Conservation (phyloP, 257 asterid genomes). For the Salvia splendens region DNA sequence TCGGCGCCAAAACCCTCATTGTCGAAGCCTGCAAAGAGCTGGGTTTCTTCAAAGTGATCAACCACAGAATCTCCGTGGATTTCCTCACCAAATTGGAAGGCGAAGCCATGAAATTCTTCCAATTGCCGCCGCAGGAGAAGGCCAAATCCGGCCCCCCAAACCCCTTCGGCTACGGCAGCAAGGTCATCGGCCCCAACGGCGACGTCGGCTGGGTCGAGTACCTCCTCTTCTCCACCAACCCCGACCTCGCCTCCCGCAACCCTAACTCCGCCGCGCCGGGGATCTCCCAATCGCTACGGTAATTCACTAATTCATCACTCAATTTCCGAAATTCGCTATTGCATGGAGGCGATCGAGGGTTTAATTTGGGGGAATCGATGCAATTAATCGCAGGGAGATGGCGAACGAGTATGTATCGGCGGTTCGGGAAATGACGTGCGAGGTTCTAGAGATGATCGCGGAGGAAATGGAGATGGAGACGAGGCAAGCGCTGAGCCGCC, state of each 20-base stretch:
- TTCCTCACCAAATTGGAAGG: conserved; percentile 35
- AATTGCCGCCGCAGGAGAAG: conserved; percentile 36
- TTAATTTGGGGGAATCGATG: too few species aligned
- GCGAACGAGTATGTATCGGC: conserved; percentile 42
- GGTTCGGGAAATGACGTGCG: conserved; percentile 41
- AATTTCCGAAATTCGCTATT: neutral
- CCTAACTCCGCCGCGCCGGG: conserved; percentile 30
- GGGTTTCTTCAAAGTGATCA: conserved; percentile 52
- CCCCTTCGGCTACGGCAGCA: conserved; percentile 57
- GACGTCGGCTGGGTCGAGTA: conserved; percentile 61
- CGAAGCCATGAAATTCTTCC: conserved; percentile 42
- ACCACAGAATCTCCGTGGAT: conserved; percentile 45
- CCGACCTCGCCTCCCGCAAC: conserved; percentile 27
- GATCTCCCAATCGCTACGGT: conserved; percentile 37
- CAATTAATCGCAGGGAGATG: conserved; percentile 28
- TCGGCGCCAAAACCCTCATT: conserved; percentile 35
- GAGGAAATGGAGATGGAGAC: conserved; percentile 33
- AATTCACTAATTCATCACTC: neutral
- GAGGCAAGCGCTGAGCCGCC: conserved; percentile 33
- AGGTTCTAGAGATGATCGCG: conserved; percentile 52
- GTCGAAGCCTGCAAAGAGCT: conserved; percentile 47
- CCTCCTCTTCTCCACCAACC: conserved; percentile 47
- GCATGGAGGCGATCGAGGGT: too few species aligned
- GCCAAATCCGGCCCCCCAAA: conserved; percentile 44
- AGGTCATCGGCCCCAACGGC: conserved; percentile 54